Evolutionary conservation across 495 filamentous ascomycete species (phyloP).

Genomic region (Daldinia loculata): DNA sequence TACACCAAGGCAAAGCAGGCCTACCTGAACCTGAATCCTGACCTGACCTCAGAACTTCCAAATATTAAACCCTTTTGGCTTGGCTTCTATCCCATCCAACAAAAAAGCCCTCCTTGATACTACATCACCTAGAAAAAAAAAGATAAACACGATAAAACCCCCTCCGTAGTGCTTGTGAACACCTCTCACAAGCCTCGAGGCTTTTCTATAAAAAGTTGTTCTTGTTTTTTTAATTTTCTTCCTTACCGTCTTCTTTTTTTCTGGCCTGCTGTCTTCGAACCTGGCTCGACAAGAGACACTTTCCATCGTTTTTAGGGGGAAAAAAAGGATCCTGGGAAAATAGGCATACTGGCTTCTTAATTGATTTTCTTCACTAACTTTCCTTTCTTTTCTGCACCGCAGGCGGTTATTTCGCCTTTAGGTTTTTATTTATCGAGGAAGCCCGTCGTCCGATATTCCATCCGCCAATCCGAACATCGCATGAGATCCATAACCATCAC

Average conservation of each 20-base stretch:
- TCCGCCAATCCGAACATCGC: constrained; percentile 39
- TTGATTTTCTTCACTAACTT: constrained; percentile 37
- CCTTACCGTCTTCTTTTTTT: constrained; percentile 28
- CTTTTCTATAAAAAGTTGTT: constrained; percentile 42
- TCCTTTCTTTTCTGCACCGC: constrained; percentile 47
- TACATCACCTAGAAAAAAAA: constrained; percentile 46
- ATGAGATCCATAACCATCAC: constrained; percentile 46
- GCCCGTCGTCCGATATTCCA: constrained; percentile 35
- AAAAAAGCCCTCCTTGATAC: constrained; percentile 38
- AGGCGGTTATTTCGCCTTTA: constrained; percentile 47
- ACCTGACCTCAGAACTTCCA: constrained; percentile 45
- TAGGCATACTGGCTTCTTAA: constrained; percentile 44
- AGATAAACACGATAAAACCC: constrained; percentile 22
- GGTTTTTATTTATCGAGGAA: constrained; percentile 40
- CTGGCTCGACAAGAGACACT: constrained; percentile 27
- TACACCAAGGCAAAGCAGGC: constrained; percentile 33
- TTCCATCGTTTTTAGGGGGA: constrained; percentile 15
- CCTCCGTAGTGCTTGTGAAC: constrained; percentile 32
- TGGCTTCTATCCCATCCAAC: constrained; percentile 42
- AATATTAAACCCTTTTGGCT: constrained; percentile 44
- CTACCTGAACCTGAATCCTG: constrained; percentile 39
- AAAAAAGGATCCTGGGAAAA: constrained; percentile 24
- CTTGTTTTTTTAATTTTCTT: constrained; percentile 29
- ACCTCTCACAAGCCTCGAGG: constrained; percentile 33
- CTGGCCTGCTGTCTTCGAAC: constrained; percentile 25